A percentile compares a stretch with the other conserved stretches of the same genome.
Conservation (phyloP, 2,329 filamentous ascomycete species). For the Elsinoe fawcettii region DNA sequence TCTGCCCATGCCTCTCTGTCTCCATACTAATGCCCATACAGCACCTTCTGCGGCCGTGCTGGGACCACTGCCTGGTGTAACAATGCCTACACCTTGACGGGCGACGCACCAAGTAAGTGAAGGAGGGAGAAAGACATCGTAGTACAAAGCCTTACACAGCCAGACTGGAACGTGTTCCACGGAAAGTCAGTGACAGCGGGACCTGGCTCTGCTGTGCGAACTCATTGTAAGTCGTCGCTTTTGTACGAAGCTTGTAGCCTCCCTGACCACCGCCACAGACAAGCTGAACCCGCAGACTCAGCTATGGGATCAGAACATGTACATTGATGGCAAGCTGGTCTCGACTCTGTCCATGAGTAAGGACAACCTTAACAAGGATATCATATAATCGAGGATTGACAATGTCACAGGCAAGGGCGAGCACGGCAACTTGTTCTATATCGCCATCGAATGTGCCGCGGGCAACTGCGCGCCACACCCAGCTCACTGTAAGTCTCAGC, state of each 20-base stretch:
- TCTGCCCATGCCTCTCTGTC: background rate
- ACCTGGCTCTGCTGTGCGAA: constrained; percentile 21
- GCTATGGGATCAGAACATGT: constrained; percentile 25
- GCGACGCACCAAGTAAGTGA: constrained; percentile 14
- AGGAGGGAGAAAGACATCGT: no score
- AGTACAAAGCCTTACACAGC: no score
- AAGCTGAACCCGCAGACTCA: constrained; percentile 22
- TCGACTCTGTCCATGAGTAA: constrained; percentile 23
- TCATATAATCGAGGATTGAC: no score
- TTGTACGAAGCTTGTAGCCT: no score
- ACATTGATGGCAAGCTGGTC: constrained; percentile 23
- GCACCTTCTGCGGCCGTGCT: constrained; percentile 20
- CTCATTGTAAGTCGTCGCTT: constrained; percentile 19
- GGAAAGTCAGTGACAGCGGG: constrained; percentile 20
- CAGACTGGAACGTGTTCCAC: constrained; percentile 17
- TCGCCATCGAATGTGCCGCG: constrained; percentile 23
- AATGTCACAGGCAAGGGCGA: constrained; percentile 23
- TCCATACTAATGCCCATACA: background rate
- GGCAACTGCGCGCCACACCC: constrained; percentile 20
- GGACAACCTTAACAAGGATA: no score
- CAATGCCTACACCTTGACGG: constrained; percentile 22
- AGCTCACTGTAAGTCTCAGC: constrained; percentile 25
- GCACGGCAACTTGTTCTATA: constrained; percentile 23
- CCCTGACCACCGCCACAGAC: no score
- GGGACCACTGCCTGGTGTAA: constrained; percentile 23